Percentiles rank a stretch among this genome's conserved stretches.
Conservation (phyloP, 805 yeast genomes). For the Yamadazyma sp. region DNA sequence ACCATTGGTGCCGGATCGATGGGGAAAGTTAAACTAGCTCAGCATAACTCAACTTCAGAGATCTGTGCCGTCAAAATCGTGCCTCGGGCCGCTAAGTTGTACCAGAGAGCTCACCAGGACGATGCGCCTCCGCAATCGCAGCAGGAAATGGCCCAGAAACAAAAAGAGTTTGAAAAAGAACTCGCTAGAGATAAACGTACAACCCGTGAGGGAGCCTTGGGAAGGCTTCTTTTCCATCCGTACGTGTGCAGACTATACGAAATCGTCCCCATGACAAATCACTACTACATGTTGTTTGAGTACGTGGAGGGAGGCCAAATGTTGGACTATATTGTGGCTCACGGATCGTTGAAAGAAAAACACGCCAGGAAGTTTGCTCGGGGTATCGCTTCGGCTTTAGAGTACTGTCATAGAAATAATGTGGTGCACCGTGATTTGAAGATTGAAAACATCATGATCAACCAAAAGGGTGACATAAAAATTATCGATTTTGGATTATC, state of each 20-base stretch:
- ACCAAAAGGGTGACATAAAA: slow-evolving; percentile 89
- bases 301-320: slow-evolving; percentile 97
- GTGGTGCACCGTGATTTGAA: slow-evolving; percentile 96
- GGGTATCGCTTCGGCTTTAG: slow-evolving; percentile 90
- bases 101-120: slow-evolving; percentile 67
- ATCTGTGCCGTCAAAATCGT: slow-evolving; percentile 92
- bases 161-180: slow-evolving; percentile 76
- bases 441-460: slow-evolving; percentile 93
- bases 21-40: slow-evolving; percentile 97
- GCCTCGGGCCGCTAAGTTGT: slow-evolving; percentile 80
- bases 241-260: slow-evolving; percentile 89
- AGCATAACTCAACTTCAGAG: slow-evolving; percentile 75
- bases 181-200: slow-evolving; percentile 89
- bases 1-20: slow-evolving; percentile 98
- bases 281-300: slow-evolving; percentile 95
- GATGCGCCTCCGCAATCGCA: slow-evolving; percentile 65
- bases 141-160: slow-evolving; percentile 57
- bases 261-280: slow-evolving; percentile 94
- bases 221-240: slow-evolving; percentile 86
- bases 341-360: slow-evolving; percentile 89
- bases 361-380: slow-evolving; percentile 94
- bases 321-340: slow-evolving; percentile 95
- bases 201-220: slow-evolving; percentile 92
- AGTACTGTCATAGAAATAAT: slow-evolving; percentile 89
- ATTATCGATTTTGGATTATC: slow-evolving; percentile 96